Evolutionary conservation across 106 monocot species (phyloP).

Genomic region (Dendrobium officinale): DNA sequence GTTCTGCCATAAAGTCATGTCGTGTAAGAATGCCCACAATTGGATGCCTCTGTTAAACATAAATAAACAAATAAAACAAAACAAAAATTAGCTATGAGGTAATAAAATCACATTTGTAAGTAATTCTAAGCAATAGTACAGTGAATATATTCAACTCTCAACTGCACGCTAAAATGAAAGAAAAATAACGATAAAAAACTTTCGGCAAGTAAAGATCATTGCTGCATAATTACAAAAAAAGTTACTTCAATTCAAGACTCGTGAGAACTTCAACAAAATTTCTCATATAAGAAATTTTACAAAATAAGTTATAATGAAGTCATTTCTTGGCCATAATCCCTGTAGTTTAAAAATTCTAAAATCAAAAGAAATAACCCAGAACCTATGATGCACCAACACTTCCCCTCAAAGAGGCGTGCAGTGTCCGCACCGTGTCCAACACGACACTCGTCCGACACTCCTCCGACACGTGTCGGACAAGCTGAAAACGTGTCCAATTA

Average conservation of each 20-base stretch:
- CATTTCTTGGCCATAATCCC: background rate
- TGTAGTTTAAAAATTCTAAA: background rate
- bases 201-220: background rate
- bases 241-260: background rate
- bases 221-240: slow-evolving; percentile 1
- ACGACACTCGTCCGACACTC: too few relatives aligned
- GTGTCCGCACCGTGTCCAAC: too few relatives aligned
- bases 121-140: background rate
- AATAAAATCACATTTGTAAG: background rate
- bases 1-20: slow-evolving; percentile 92
- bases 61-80: background rate
- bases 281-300: background rate
- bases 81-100: background rate
- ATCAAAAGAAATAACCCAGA: background rate
- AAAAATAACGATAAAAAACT: background rate
- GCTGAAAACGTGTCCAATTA: too few relatives aligned
- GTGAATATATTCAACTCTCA: background rate
- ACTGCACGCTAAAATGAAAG: background rate
- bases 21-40: slow-evolving; percentile 77
- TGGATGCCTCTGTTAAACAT: slow-evolving; percentile 11
- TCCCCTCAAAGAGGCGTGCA: too few relatives aligned
- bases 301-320: background rate
- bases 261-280: background rate
- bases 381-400: too few relatives aligned
- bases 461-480: too few relatives aligned